A percentile compares a stretch with the other conserved stretches of the same genome.
These are phyloP conservation scores for Meira miltonrushii DNA, from an alignment of 1,284 basidiomycete genomes.

Conservation along the genomic window DNA sequence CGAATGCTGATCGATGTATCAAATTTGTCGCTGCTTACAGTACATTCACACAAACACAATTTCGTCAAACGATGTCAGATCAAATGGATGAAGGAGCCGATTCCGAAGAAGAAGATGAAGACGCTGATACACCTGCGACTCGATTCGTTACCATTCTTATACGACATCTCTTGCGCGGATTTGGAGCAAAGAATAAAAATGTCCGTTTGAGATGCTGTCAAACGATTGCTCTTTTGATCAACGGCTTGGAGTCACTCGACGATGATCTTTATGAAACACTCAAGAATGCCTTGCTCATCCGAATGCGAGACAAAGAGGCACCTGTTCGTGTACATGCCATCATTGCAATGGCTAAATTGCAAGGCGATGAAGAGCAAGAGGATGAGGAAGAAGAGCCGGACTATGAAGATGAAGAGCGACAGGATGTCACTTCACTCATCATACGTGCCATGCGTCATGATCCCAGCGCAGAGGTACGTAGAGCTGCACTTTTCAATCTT, in stretches of 20 bases:
- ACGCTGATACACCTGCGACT: conserved; percentile 66
- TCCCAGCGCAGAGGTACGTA: conserved; percentile 70
- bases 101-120: conserved; percentile 57
- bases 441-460: conserved; percentile 72
- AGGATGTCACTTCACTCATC: conserved; percentile 57
- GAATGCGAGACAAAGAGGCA: conserved; percentile 79
- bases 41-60: conserved; percentile 50
- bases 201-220: conserved; percentile 76
- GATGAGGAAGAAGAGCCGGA: conserved; percentile 62
- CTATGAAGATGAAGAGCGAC: conserved; percentile 64
- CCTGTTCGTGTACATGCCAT: conserved; percentile 77
- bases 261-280: conserved; percentile 74
- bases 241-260: conserved; percentile 27
- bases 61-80: conserved; percentile 35
- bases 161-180: conserved; percentile 74
- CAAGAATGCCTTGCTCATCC: conserved; percentile 66
- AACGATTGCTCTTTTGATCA: conserved; percentile 58
- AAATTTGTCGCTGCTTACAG: conserved; percentile 81
- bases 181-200: conserved; percentile 81
- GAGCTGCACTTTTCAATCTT: conserved; percentile 75
- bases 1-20: conserved; percentile 71
- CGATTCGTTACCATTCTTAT: conserved; percentile 69
- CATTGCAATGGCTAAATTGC: conserved; percentile 76
- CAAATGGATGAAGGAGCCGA: conserved; percentile 54
- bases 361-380: conserved; percentile 57